Base-by-base conservation (phyloP, 177 flowering plant genomes). In the Vitis hybrid region DNA sequence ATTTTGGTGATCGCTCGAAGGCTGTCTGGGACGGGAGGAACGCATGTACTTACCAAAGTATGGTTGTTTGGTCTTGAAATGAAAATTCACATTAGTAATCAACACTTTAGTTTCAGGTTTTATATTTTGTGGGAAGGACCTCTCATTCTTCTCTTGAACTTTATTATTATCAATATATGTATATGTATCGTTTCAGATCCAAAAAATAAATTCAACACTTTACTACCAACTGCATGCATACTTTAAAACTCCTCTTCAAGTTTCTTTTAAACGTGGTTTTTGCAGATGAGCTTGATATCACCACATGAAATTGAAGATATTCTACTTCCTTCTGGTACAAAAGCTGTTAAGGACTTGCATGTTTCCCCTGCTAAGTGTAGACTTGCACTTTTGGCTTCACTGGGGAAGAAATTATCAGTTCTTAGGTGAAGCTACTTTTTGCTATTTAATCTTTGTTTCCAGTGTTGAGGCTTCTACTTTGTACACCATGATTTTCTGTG, bases 361-460 rank as follows among this genome's bases (percentile, higher is more conserved):
- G 51, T 95, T 78, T 84, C 93, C 50, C 91, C 87, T 55, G 72
- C 15, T 62, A 67, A 75, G 75, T 69, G 77, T 44, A 78, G 79
- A 75, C 88, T 87, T 65, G 92, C 85, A 59, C 89, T 93, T 53
- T 68, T 82, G 73, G 89, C 98, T 68, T 87, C 96, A 19, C 17
- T 89, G 59, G 96, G 93, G 66, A 91, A 90, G 82, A 93, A 87
- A 78, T 68, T 93, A 53, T 85, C 92, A 55, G 74, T 95, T 79
- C 64, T 93, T 71, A 91, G 99, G 99, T 95, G 50, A 54, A 5
- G 22, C 17, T 28, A 7, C 5, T n/a, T 11, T 11, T 11, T 54
- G 14, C 12, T 28, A 3, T 1, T 18, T 62, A 12, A 4, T 2
- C 14, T 6, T 59, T 60, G 38, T 51, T 58, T 52, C 44, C 24